phyloP scores from a whole-genome alignment of 768 basidiomycete genomes.

The Leccinum variicolor region DNA sequence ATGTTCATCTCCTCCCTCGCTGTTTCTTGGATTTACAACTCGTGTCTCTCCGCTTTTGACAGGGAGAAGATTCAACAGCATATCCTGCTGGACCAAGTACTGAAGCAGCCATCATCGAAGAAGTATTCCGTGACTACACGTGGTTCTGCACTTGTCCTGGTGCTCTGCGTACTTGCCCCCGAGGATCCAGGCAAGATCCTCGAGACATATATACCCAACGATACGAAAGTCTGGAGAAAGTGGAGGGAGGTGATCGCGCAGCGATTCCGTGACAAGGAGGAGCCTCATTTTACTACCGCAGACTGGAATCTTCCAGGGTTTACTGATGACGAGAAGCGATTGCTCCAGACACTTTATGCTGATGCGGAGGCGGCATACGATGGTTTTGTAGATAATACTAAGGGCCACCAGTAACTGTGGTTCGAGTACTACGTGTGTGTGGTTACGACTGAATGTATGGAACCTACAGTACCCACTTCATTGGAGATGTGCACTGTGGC shows the following conservation, averaged over 20 bases:
- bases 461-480: background rate
- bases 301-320: conserved; percentile 3
- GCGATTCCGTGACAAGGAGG: background rate
- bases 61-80: conserved; percentile 15
- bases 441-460: background rate
- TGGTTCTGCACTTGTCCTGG: conserved; percentile 2
- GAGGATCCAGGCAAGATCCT: conserved; percentile 7
- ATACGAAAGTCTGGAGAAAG: conserved; percentile 8
- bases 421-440: background rate
- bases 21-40: conserved; percentile 28
- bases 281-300: background rate
- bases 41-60: conserved; percentile 31
- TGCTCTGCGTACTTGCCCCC: conserved; percentile 4
- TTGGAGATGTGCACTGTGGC: background rate
- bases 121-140: conserved; percentile 5
- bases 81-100: conserved; percentile 1
- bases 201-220: conserved; percentile 7
- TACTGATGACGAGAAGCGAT: background rate
- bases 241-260: conserved; percentile 3
- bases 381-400: background rate
- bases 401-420: background rate
- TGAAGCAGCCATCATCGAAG: background rate
- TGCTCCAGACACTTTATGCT: conserved; percentile 2
- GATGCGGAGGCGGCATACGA: conserved; percentile 3
- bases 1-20: conserved; percentile 27